Base-by-base conservation (phyloP, 1,139 yeast genomes). In the Taphrina populina region DNA sequence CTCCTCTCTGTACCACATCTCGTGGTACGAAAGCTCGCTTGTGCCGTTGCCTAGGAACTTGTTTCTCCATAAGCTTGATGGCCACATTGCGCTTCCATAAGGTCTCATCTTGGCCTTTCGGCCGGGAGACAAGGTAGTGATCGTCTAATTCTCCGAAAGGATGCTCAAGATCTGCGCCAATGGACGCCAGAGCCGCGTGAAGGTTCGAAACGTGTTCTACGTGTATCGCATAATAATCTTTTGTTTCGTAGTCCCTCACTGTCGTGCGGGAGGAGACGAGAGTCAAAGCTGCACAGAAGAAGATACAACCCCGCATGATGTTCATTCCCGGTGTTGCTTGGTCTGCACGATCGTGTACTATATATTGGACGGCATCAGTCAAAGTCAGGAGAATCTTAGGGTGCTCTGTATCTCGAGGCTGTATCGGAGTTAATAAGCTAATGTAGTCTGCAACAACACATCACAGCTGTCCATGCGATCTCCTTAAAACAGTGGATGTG, bases 121-220 rank as follows among this genome's bases (percentile, higher is more conserved):
- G 62, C 3, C 64, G 60, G 1, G 72, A 69, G 56, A 69, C 69
- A 2, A 70, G 60, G 56, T 67, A 67, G 45, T 68, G 70, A 59
- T 68, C 59, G n/a, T 61, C 57, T n/a, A 70, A 55, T 11, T 65
- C 58, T 19, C 67, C 69, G 10, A 70, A 34, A 4, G 66, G 65
- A 51, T 67, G 69, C 56, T 70, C 72, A 45, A 64, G 68, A 20
- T 59, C 49, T 66, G 71, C 67, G 13, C 62, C 64, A 13, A 60
- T 56, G 1, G 52, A 53, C 13, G 23, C 36, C 10, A 62, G 60
- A 45, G 61, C 41, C 6, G 20, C 15, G 1, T 39, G 52, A 3
- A 49, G 52, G 10, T 44, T 19, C 3, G 26, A 30, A 3, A 24
- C 53, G 7, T 32, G 27, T 24, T 19, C 35, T 8, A 58, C 15